These are phyloP conservation scores for Prunus salicina DNA, from an alignment of 306 rosid species.

Conservation along the genomic window DNA sequence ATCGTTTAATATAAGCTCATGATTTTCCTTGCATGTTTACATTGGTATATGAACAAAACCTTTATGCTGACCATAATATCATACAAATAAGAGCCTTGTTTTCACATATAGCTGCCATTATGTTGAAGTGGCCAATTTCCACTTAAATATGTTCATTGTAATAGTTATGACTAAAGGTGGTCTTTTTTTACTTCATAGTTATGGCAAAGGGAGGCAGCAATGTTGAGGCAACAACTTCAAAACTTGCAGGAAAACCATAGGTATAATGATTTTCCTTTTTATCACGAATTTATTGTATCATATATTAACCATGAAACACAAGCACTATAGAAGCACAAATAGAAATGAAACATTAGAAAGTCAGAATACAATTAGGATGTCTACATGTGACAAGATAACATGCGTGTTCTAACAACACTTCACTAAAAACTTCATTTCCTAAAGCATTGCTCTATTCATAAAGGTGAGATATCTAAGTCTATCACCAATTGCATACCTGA, in stretches of 20 bases:
- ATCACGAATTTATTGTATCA: neutral
- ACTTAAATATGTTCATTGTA: neutral
- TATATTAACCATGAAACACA: neutral
- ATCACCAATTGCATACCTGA: neutral
- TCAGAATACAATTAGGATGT: neutral
- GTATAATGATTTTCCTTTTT: conserved; percentile 33
- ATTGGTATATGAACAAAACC: neutral
- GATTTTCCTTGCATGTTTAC: neutral
- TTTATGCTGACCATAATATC: too few species aligned
- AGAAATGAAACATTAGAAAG: neutral
- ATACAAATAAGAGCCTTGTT: neutral
- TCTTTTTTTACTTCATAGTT: conserved; percentile 44
- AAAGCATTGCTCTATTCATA: neutral
- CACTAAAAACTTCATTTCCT: neutral
- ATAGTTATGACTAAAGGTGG: conserved; percentile 9
- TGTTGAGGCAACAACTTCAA: conserved; percentile 76
- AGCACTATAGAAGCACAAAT: neutral
- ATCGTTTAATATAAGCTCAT: neutral
- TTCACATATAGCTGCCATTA: neutral
- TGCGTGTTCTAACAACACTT: neutral
- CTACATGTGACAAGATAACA: neutral
- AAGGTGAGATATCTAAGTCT: neutral
- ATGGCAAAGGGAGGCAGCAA: conserved; percentile 90
- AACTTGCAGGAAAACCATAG: conserved; percentile 77
- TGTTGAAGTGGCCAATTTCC: neutral